Conservation (phyloP, 345 rosid species). For the Noccaea caerulescens region DNA sequence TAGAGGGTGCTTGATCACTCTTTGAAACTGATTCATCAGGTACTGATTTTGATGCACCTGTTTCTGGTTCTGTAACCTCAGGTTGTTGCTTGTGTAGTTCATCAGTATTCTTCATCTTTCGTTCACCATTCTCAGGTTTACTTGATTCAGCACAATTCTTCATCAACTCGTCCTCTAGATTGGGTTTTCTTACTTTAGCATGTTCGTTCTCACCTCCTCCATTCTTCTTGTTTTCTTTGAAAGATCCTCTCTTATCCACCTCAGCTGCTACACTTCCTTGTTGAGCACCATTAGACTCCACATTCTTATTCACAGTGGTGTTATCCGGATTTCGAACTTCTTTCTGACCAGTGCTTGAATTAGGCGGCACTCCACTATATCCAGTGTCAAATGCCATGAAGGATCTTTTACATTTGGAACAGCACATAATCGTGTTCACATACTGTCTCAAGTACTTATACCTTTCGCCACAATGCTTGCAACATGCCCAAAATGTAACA, state of each 20-base stretch:
- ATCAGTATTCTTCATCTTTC: constrained; percentile 35
- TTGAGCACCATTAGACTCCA: constrained; percentile 39
- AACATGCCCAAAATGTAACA: constrained; percentile 67
- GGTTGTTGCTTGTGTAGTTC: constrained; percentile 41
- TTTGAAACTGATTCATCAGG: constrained; percentile 39
- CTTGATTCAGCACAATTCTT: constrained; percentile 8
- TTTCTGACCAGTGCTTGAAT: constrained; percentile 42
- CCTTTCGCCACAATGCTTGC: constrained; percentile 58
- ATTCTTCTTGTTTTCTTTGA: constrained; percentile 42
- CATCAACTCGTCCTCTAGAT: not conserved
- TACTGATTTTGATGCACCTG: constrained; percentile 36
- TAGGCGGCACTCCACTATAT: constrained; percentile 41
- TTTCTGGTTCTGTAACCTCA: constrained; percentile 28
- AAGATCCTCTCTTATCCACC: constrained; percentile 37
- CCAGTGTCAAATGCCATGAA: constrained; percentile 58
- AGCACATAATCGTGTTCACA: constrained; percentile 51
- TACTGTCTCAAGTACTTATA: constrained; percentile 47
- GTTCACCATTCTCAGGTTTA: not conserved
- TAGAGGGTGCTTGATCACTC: constrained; percentile 32
- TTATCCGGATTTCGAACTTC: constrained; percentile 49
- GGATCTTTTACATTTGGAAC: constrained; percentile 57
- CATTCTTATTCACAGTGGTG: constrained; percentile 40
- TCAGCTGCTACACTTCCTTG: constrained; percentile 38
- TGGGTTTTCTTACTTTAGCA: constrained; percentile 21
- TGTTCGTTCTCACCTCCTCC: constrained; percentile 28